Conservation (phyloP, 169 alveolate species). For the Cryptosporidium felis region DNA sequence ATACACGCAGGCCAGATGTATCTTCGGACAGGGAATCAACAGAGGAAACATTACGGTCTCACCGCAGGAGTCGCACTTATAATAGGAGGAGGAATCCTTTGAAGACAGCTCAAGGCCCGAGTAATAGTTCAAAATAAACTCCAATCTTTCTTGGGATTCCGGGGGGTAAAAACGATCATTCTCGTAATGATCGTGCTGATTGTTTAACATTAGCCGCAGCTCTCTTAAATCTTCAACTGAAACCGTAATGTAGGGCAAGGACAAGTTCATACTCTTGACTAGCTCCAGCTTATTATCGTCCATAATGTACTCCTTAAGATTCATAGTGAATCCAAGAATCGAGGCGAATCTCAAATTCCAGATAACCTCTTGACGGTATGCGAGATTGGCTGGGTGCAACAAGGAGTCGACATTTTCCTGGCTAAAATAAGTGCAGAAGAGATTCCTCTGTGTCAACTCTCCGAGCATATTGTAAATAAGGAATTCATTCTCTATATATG, state of each 20-base stretch:
- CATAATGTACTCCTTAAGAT: conserved; percentile 30
- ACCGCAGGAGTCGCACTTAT: conserved; percentile 40
- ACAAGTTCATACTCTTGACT: conserved; percentile 4
- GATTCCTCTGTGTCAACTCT: conserved; percentile 56
- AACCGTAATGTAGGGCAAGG: conserved; percentile 23
- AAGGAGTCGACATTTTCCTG: conserved; percentile 49
- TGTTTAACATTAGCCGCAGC: conserved; percentile 8
- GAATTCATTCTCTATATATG: conserved; percentile 39
- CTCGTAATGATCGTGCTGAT: conserved; percentile 28
- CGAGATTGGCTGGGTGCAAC: conserved; percentile 40
- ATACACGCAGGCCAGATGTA: conserved; percentile 41
- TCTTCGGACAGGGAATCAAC: conserved; percentile 38
- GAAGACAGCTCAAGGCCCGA: background rate
- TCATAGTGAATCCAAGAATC: conserved; percentile 49
- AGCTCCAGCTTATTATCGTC: conserved; percentile 24
- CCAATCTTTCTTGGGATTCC: background rate
- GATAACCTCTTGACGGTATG: conserved; percentile 49
- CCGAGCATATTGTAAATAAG: conserved; percentile 12
- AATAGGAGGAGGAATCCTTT: background rate
- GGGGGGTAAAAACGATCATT: conserved; percentile 18
- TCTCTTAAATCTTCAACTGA: background rate
- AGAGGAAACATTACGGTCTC: conserved; percentile 13
- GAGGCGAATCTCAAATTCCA: conserved; percentile 69
- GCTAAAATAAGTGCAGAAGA: conserved; percentile 49
- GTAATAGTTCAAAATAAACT: conserved; percentile 16